Evolutionary conservation across 306 rosid genomes (phyloP), one percentile per base, ranked within the genome.

Genomic region (Dryas alaskensis): DNA sequence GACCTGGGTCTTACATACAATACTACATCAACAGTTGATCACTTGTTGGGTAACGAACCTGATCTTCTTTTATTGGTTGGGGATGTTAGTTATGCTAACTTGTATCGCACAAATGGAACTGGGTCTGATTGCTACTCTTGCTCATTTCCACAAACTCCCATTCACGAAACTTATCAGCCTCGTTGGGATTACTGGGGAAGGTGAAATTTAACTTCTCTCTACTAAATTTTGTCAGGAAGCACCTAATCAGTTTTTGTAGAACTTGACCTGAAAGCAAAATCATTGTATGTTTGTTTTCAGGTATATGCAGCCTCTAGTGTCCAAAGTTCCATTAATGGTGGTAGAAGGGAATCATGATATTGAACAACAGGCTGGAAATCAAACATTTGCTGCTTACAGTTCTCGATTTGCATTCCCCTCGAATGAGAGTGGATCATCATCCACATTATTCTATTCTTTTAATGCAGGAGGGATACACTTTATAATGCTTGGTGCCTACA

Each of bases 111-210:
- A 10, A 91, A 88, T 80, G 98, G 98, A 66, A 86, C 96, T 69
- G 91, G 89, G 11, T 74, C 90, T 10, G 81, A 83, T 64, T 89
- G 97, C 81, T 90, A 87, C 82, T 82, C 88, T 60, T 90, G 96
- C 83, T 71, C 96, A 8, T 92, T 92, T 81, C 13, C 87, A 16
- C 12, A 92, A 39, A 84, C 98, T 78, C 96, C 96, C 16, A 86
- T 86, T 77, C 88, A 85, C 8, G 92, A 91, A 84, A 93, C 96
- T n/a, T 93, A 93, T 61, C 98, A 89, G 77, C 96, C 98, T 58
- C 96, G 98, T 48, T 93, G 98, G 97, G 97, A 93, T 83, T 91
- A 85, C 44, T 93, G 98, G 98, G 97, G 97, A 85, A 93, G 97
- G 97, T 89, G 65, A 65, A 42, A 10, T 16, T 51, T 40, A 11